Conservation (phyloP, 805 yeast genomes). For the Sugiyamaella floridensis region DNA sequence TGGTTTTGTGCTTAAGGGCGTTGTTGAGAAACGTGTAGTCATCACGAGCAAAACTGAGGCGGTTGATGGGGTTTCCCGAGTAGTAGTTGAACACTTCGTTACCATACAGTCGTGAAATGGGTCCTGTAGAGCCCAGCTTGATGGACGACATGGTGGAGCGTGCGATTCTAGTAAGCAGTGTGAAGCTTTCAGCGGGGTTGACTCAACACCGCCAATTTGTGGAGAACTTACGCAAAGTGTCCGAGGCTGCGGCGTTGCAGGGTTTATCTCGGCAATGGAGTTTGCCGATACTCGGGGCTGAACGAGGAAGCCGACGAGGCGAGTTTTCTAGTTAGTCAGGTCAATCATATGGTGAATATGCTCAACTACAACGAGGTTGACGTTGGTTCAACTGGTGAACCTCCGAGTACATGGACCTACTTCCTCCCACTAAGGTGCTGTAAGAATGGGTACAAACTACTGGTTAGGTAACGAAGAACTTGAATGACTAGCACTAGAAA, state of each 20-base stretch:
- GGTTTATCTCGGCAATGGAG: no score
- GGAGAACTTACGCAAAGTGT: background rate
- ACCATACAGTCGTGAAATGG: slow-evolving; percentile 23
- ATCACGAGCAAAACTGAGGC: slow-evolving; percentile 58
- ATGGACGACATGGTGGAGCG: background rate
- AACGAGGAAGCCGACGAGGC: no score
- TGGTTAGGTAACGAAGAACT: no score
- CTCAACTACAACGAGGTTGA: no score
- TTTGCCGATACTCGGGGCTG: no score
- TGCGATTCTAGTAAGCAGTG: background rate
- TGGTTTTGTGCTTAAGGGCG: slow-evolving; percentile 39
- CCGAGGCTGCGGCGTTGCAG: no score
- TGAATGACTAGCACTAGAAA: background rate
- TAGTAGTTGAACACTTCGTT: slow-evolving; percentile 33
- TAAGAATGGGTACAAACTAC: no score
- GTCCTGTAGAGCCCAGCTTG: slow-evolving; percentile 15
- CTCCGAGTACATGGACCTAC: no score
- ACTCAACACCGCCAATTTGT: background rate
- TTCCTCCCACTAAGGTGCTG: no score
- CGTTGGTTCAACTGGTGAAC: no score
- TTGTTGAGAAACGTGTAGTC: slow-evolving; percentile 44
- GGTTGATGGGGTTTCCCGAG: slow-evolving; percentile 49
- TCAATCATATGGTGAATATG: no score
- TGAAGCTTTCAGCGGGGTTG: background rate
- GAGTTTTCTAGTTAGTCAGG: no score